phyloP scores from a whole-genome alignment of 257 asterid genomes.

The Jacaranda mimosifolia region DNA sequence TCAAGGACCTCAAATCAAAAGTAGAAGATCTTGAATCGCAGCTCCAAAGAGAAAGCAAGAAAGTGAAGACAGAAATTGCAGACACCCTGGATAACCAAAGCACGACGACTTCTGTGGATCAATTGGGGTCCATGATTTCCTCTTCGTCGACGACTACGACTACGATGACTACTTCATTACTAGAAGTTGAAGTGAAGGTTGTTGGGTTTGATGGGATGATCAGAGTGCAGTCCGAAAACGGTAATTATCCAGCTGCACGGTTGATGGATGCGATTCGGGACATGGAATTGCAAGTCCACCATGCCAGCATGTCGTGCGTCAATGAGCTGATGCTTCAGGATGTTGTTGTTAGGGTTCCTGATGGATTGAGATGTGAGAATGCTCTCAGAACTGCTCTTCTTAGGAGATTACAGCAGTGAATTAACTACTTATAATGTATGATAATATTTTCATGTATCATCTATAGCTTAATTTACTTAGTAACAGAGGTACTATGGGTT shows the following conservation, averaged over 20 bases:
- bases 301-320: conserved; percentile 80
- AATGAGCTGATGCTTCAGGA: conserved; percentile 80
- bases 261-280: conserved; percentile 72
- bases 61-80: conserved; percentile 42
- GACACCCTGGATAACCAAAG: conserved; percentile 53
- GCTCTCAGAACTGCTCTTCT: conserved; percentile 60
- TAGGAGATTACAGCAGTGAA: conserved; percentile 38
- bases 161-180: background rate
- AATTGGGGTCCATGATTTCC: conserved; percentile 1
- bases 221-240: conserved; percentile 70
- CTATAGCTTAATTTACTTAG: too few relatives aligned
- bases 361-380: conserved; percentile 43
- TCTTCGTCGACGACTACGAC: background rate
- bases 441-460: too few relatives aligned
- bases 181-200: conserved; percentile 71
- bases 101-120: conserved; percentile 45
- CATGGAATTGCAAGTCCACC: conserved; percentile 68
- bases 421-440: background rate
- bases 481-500: too few relatives aligned
- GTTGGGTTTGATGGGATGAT: conserved; percentile 79
- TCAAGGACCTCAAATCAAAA: conserved; percentile 64
- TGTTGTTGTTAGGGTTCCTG: conserved; percentile 60
- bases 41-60: conserved; percentile 18
- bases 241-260: conserved; percentile 61
- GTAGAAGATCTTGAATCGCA: conserved; percentile 60